Evolutionary conservation across 164 flowering plant species (phyloP), one percentile per base, ranked within the genome.

Genomic region (Aristolochia contorta): DNA sequence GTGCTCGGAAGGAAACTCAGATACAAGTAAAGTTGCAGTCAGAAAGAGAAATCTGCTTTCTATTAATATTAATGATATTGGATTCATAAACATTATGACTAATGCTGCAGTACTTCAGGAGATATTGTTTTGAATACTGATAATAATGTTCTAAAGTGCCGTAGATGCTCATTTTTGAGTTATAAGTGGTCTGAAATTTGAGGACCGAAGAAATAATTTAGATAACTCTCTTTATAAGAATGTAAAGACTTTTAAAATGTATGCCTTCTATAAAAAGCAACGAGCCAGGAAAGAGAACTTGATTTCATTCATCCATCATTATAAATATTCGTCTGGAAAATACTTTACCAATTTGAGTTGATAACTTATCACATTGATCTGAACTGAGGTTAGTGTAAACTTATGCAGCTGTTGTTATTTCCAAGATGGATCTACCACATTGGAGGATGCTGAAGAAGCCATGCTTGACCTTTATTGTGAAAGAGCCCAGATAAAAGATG

Each of bases 401-500:
- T 73, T 59, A 45, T 71, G 77, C 86, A 89, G 98, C 67, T 87
- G 90, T 63, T 93, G 98, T 66, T 87, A 82, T 75, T 87, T 93
- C 63, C 32, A 66, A 27, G 80, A 81, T 51, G 75, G 76, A 60
- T 75, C 82, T 27, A 75, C 47, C 49, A 83, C 78, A 16, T 75
- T 93, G 47, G 98, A 93, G 58, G 98, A 87, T 58, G 97, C 94
- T 25, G 98, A 93, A 80, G 73, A 78, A 61, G 90, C 88, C 23
- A 93, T 93, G 97, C 50, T 93, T 75, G 86, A 84, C 58, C 63
- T 87, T 10, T 93, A 89, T 74, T 89, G 98, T 62, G 84, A 92
- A 73, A 84, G 94, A 65, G 78, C 94, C 55, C 80, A 84, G 60
- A 19, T 93, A 27, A 69, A 85, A 72, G 96, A 87, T 73, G 98